A percentile compares a stretch with the other conserved stretches of the same genome.
Conservation (phyloP, 768 basidiomycete species). For the Naganishia randhawae region DNA sequence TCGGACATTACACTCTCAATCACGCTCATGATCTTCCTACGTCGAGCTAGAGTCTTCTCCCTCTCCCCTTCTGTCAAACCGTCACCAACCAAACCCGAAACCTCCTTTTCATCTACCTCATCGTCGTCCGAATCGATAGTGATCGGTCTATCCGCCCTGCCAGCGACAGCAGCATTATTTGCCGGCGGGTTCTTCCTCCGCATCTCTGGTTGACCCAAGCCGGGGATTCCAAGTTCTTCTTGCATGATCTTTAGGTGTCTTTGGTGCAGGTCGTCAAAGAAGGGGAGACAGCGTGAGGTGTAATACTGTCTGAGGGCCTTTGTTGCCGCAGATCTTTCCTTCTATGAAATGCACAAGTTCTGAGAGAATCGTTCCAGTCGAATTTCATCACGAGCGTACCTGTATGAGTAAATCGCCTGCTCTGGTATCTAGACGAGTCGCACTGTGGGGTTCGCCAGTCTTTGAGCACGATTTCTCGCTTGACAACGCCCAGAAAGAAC, state of each 20-base stretch:
- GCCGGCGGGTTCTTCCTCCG: background rate
- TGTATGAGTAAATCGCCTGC: background rate
- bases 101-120: background rate
- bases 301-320: slow-evolving; percentile 11
- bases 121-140: slow-evolving; percentile 13
- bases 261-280: slow-evolving; percentile 14
- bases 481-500: background rate
- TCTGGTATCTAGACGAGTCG: background rate
- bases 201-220: slow-evolving; percentile 1
- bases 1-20: slow-evolving; percentile 21
- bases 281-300: slow-evolving; percentile 12
- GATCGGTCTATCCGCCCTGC: slow-evolving; percentile 6
- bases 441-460: background rate
- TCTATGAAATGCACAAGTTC: background rate
- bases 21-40: slow-evolving; percentile 17
- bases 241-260: slow-evolving; percentile 18
- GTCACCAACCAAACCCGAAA: background rate
- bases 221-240: slow-evolving; percentile 16
- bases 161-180: too few relatives aligned
- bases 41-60: slow-evolving; percentile 2
- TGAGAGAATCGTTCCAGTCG: background rate
- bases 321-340: slow-evolving; percentile 1
- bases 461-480: background rate
- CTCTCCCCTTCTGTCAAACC: background rate
- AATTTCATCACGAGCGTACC: background rate